phyloP scores from a whole-genome alignment of 345 rosid species.

The Clarkia xantiana region DNA sequence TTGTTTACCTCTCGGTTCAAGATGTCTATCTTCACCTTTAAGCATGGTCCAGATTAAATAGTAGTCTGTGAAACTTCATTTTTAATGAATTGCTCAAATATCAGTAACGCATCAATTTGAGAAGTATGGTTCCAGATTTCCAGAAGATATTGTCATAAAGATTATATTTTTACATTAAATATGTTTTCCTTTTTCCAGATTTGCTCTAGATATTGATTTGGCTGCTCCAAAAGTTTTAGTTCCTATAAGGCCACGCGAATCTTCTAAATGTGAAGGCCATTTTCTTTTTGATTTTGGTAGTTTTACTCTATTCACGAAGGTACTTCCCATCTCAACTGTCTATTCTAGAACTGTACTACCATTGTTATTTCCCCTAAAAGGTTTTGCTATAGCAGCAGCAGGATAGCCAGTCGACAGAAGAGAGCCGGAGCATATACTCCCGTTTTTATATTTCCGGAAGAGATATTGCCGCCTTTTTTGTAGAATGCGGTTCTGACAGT shows the following conservation, averaged over 20 bases:
- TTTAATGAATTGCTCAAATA: too few species aligned
- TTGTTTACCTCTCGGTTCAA: too few species aligned
- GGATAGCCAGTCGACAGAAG: constrained; percentile 62
- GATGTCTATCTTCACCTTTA: too few species aligned
- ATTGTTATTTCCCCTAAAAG: neutral
- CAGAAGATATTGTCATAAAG: neutral
- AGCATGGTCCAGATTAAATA: too few species aligned
- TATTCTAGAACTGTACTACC: constrained; percentile 6
- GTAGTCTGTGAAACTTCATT: too few species aligned
- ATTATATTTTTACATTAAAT: constrained; percentile 1
- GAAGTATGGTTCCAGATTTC: neutral
- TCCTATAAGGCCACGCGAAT: constrained; percentile 58
- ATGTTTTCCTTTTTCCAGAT: constrained; percentile 37
- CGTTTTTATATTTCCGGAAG: constrained; percentile 87
- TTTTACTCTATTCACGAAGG: constrained; percentile 77
- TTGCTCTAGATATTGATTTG: constrained; percentile 92
- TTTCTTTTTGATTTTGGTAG: constrained; percentile 95
- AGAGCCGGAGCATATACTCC: constrained; percentile 70
- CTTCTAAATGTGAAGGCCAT: constrained; percentile 58
- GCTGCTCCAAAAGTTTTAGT: constrained; percentile 95
- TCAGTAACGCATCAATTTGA: too few species aligned
- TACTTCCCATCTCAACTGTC: constrained; percentile 16
- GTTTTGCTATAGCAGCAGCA: constrained; percentile 16
- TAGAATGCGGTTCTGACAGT: constrained; percentile 47
- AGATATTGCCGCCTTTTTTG: constrained; percentile 88